These are phyloP conservation scores for Blechomonas ayalai DNA, from an alignment of 208 protist species.

Conservation along the genomic window DNA sequence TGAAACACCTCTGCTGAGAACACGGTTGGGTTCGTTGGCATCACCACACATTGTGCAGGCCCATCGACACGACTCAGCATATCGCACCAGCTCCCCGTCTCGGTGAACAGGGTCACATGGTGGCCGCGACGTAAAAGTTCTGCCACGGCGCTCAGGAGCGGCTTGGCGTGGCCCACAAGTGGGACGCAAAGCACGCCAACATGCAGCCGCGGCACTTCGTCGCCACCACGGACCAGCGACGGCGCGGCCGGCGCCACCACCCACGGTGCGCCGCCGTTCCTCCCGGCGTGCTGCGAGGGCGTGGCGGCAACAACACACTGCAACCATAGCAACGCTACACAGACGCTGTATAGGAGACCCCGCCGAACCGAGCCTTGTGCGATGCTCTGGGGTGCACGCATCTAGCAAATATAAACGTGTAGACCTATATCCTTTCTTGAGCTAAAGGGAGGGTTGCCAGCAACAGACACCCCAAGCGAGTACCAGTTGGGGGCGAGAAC, in stretches of 20 bases:
- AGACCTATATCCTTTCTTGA: no score
- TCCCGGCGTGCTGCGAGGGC: background rate
- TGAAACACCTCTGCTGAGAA: constrained; percentile 15
- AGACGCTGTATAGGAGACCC: no score
- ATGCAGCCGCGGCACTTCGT: constrained; percentile 28
- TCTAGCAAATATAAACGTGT: no score
- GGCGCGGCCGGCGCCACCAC: constrained; percentile 5
- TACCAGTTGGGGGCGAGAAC: no score
- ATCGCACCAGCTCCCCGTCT: constrained; percentile 34
- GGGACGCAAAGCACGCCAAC: constrained; percentile 39
- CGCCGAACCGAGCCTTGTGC: no score
- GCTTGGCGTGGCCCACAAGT: constrained; percentile 36
- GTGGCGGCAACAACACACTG: background rate
- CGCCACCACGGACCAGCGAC: constrained; percentile 13
- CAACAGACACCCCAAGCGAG: no score
- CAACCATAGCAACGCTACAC: background rate
- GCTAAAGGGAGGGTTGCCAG: no score
- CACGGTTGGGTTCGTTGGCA: constrained; percentile 10
- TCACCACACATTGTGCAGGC: constrained; percentile 12
- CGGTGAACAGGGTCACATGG: constrained; percentile 35
- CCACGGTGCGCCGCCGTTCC: constrained; percentile 1
- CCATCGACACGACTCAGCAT: constrained; percentile 2
- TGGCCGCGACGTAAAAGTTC: constrained; percentile 38
- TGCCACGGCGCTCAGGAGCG: constrained; percentile 27
- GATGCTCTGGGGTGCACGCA: no score